These are phyloP conservation scores for Cryoendolithus antarcticus DNA, from an alignment of 2,329 filamentous ascomycete genomes.

Conservation along the genomic window DNA sequence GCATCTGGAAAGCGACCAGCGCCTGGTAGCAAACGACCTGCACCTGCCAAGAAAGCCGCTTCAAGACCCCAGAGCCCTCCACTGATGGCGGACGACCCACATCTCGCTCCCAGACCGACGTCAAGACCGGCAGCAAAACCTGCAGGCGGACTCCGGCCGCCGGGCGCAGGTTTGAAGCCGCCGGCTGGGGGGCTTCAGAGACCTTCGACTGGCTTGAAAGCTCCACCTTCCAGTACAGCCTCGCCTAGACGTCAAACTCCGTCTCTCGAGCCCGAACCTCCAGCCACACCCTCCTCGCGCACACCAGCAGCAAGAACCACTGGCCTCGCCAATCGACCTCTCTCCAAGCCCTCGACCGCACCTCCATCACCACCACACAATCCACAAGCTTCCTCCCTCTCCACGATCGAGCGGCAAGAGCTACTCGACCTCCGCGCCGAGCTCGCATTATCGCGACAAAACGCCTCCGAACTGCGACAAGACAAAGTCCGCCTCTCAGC, in stretches of 20 bases:
- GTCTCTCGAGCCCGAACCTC: slow-evolving; percentile 15
- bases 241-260: slow-evolving; percentile 20
- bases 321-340: slow-evolving; percentile 72
- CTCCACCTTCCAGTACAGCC: slow-evolving; percentile 16
- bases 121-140: slow-evolving; percentile 38
- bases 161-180: slow-evolving; percentile 18
- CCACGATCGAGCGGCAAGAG: slow-evolving; percentile 74
- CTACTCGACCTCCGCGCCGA: slow-evolving; percentile 76
- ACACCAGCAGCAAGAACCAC: slow-evolving; percentile 36
- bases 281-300: slow-evolving; percentile 27
- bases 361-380: slow-evolving; percentile 44
- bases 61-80: slow-evolving; percentile 26
- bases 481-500: slow-evolving; percentile 73
- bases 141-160: slow-evolving; percentile 9
- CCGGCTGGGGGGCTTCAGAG: slow-evolving; percentile 31
- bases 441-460: slow-evolving; percentile 63
- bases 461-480: slow-evolving; percentile 67
- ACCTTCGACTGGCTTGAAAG: slow-evolving; percentile 26
- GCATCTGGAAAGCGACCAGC: slow-evolving; percentile 39
- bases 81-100: slow-evolving; percentile 38
- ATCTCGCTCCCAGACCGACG: slow-evolving; percentile 47
- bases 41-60: slow-evolving; percentile 34
- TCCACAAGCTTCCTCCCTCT: slow-evolving; percentile 52
- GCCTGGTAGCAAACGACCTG: slow-evolving; percentile 34
- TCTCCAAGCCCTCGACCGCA: slow-evolving; percentile 54